Percentiles rank a stretch among this genome's conserved stretches.
Evolutionary conservation across 2,329 filamentous ascomycete genomes (phyloP).

Genomic region (Phoma sp.): DNA sequence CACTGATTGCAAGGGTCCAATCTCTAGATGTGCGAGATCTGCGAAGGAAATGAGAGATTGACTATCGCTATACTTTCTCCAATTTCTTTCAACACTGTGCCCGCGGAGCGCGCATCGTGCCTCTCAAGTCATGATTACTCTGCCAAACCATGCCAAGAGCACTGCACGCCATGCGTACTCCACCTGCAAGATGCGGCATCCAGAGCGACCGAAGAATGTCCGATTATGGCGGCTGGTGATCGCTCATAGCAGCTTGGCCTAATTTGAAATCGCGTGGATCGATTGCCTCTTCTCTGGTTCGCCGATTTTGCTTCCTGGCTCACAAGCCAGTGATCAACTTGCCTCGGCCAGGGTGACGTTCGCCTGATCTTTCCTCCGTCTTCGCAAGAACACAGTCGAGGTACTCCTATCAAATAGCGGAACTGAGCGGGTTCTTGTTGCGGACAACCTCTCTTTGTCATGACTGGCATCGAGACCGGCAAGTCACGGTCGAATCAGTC

Average conservation of each 20-base stretch:
- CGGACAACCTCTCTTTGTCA: constrained; percentile 14
- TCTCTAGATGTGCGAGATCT: constrained; percentile 7
- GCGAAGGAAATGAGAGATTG: constrained; percentile 4
- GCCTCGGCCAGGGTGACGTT: constrained; percentile 19
- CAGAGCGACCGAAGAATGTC: constrained; percentile 37
- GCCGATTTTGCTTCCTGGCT: constrained; percentile 17
- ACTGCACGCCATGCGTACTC: constrained; percentile 8
- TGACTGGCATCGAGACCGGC: constrained; percentile 8
- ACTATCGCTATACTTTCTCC: constrained; percentile 14
- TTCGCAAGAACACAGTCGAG: not conserved
- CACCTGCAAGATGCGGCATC: constrained; percentile 17
- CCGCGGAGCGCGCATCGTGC: constrained; percentile 9
- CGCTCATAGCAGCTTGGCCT: constrained; percentile 23
- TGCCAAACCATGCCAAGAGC: constrained; percentile 25
- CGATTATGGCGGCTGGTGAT: constrained; percentile 31
- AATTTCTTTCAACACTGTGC: not conserved
- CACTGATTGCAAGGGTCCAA: constrained; percentile 6
- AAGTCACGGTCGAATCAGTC: constrained; percentile 12
- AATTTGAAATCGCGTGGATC: constrained; percentile 26
- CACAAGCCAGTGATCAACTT: constrained; percentile 19
- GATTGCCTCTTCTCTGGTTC: constrained; percentile 9
- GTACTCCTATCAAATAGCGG: constrained; percentile 1
- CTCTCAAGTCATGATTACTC: constrained; percentile 19
- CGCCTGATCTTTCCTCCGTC: constrained; percentile 22
- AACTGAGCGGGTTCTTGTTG: constrained; percentile 15